Percentiles rank a stretch among this genome's conserved stretches.
phyloP scores from a whole-genome alignment of 768 basidiomycete genomes.

The Rhodotorula babjevae region DNA sequence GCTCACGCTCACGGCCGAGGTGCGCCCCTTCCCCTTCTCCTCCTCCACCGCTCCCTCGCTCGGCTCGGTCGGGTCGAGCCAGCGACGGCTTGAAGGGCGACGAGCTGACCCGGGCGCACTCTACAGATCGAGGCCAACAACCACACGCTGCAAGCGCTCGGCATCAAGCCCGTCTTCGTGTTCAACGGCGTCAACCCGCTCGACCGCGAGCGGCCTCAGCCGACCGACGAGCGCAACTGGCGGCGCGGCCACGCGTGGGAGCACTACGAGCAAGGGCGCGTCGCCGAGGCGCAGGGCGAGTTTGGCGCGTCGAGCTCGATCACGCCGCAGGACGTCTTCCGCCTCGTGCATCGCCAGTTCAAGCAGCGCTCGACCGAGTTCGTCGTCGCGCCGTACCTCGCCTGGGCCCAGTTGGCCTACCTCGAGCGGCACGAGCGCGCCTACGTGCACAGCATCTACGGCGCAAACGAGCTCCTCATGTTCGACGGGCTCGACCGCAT shows the following conservation, averaged over 20 bases:
- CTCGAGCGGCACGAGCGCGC: slow-evolving; percentile 85
- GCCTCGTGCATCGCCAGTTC: slow-evolving; percentile 84
- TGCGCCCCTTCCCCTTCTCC: background rate
- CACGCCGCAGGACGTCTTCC: slow-evolving; percentile 85
- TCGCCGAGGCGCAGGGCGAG: slow-evolving; percentile 77
- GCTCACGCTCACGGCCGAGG: slow-evolving; percentile 62
- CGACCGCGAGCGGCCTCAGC: slow-evolving; percentile 43
- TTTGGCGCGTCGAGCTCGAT: slow-evolving; percentile 56
- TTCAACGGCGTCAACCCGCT: slow-evolving; percentile 81
- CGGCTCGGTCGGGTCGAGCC: too few species aligned
- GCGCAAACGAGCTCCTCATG: slow-evolving; percentile 80
- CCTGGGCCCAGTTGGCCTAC: slow-evolving; percentile 95
- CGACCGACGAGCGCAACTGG: slow-evolving; percentile 43
- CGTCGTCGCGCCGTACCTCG: slow-evolving; percentile 87
- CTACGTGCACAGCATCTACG: slow-evolving; percentile 91
- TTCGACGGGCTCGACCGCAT: slow-evolving; percentile 82
- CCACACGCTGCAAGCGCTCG: slow-evolving; percentile 78
- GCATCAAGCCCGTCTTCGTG: slow-evolving; percentile 97
- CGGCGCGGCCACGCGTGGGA: slow-evolving; percentile 73
- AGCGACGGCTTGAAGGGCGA: too few species aligned
- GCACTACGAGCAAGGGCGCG: slow-evolving; percentile 85
- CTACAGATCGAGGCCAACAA: slow-evolving; percentile 79
- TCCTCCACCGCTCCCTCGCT: background rate
- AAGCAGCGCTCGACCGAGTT: slow-evolving; percentile 93
- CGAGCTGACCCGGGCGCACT: too few species aligned